Percentiles rank a stretch among this genome's conserved stretches.
Evolutionary conservation across 1,284 basidiomycete species (phyloP).

Genomic region (Irpex rosettiformis): DNA sequence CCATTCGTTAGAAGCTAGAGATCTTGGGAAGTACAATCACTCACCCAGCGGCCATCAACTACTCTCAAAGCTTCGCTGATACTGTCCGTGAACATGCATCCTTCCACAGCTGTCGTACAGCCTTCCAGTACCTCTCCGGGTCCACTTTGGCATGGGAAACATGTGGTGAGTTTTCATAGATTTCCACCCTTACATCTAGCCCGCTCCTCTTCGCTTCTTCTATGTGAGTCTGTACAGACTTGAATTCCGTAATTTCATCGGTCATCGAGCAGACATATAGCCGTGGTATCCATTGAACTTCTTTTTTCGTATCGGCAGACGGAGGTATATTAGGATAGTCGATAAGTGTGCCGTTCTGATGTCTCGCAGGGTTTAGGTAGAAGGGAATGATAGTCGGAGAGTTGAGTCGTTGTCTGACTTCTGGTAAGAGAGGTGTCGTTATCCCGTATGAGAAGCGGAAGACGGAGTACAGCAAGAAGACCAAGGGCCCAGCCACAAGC

Average conservation of each 20-base stretch:
- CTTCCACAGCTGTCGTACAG: constrained; percentile 9
- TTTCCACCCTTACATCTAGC: constrained; percentile 12
- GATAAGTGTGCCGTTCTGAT: neutral
- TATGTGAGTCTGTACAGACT: constrained; percentile 10
- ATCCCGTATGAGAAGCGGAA: constrained; percentile 12
- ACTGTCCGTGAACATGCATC: neutral
- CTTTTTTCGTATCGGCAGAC: neutral
- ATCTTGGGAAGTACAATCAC: no score
- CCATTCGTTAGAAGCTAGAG: no score
- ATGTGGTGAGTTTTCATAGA: constrained; percentile 12
- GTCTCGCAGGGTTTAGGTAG: neutral
- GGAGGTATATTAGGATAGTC: neutral
- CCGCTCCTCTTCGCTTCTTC: constrained; percentile 5
- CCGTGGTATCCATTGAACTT: constrained; percentile 5
- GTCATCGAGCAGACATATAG: constrained; percentile 12
- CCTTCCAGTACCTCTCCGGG: constrained; percentile 14
- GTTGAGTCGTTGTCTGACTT: constrained; percentile 9
- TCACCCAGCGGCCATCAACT: no score
- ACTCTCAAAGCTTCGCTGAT: constrained; percentile 4
- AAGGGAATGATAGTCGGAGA: constrained; percentile 9
- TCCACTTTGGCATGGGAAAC: constrained; percentile 14
- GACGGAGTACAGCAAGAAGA: constrained; percentile 12
- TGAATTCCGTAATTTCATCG: constrained; percentile 9
- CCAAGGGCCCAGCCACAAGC: constrained; percentile 4
- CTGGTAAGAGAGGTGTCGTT: constrained; percentile 1